Conservation (phyloP, 75 land plant genomes). For the Pinus taeda region DNA sequence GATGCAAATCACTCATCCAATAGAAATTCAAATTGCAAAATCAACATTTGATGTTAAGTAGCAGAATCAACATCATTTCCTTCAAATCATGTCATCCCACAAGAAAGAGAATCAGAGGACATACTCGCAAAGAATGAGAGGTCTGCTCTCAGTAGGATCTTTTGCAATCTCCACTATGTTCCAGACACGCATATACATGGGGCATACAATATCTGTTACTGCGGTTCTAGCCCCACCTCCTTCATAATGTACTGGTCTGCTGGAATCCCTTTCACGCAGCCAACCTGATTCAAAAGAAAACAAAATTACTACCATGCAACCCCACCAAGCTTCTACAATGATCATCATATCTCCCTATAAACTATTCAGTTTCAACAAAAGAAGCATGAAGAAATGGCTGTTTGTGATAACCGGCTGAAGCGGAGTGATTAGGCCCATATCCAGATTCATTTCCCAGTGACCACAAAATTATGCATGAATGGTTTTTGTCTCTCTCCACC, state of each 20-base stretch:
- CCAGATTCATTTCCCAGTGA: constrained; percentile 95
- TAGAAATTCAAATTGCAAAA: neutral
- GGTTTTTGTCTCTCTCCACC: constrained; percentile 99
- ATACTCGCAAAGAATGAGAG: constrained; percentile 97
- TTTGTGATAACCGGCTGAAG: constrained; percentile 69
- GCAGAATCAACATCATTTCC: neutral
- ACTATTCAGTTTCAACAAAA: neutral
- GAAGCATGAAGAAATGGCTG: neutral
- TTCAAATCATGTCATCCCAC: neutral
- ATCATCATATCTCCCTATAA: neutral
- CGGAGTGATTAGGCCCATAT: constrained; percentile 94
- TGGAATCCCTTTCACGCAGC: constrained; percentile 77
- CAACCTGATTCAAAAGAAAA: constrained; percentile 54
- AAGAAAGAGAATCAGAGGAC: constrained; percentile 14
- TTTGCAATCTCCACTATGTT: constrained; percentile 90
- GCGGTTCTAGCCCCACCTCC: constrained; percentile 96
- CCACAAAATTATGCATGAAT: constrained; percentile 92
- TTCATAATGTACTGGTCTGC: constrained; percentile 90
- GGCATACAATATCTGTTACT: constrained; percentile 94
- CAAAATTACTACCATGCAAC: neutral
- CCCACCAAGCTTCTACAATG: neutral
- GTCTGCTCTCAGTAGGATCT: constrained; percentile 79
- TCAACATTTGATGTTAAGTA: constrained; percentile 1
- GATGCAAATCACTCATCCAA: neutral
- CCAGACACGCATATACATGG: constrained; percentile 99